Evolutionary conservation across 176 grass and related monocot species (phyloP).

Genomic region (Juncus inflexus): DNA sequence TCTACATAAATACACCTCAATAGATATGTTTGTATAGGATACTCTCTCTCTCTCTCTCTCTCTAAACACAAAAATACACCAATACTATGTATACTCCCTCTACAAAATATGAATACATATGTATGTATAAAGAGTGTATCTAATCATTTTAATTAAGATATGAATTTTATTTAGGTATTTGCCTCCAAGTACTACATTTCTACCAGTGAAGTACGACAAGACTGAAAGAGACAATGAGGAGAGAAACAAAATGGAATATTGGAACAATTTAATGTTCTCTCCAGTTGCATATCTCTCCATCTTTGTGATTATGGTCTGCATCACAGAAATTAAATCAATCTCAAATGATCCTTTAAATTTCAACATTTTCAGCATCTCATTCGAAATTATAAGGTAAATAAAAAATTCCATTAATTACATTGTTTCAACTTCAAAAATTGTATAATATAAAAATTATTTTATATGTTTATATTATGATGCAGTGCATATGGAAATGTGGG

Average conservation of each 20-base stretch:
- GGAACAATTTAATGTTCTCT: slow-evolving; percentile 39
- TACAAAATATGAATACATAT: neutral
- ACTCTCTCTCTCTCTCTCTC: too few relatives aligned
- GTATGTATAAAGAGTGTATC: neutral
- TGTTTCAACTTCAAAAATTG: too few relatives aligned
- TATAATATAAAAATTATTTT: too few relatives aligned
- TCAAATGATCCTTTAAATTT: slow-evolving; percentile 61
- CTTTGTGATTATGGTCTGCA: slow-evolving; percentile 50
- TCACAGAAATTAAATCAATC: slow-evolving; percentile 48
- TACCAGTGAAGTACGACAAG: slow-evolving; percentile 38
- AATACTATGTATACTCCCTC: too few relatives aligned
- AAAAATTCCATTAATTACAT: too few relatives aligned
- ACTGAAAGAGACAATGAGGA: neutral
- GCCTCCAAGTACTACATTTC: slow-evolving; percentile 53
- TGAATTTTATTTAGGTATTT: slow-evolving; percentile 49
- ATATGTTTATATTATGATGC: too few relatives aligned
- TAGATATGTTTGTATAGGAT: too few relatives aligned
- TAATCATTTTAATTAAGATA: neutral
- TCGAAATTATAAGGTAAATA: slow-evolving; percentile 58
- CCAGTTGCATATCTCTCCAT: slow-evolving; percentile 45
- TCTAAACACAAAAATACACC: too few relatives aligned
- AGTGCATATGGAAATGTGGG: too few relatives aligned
- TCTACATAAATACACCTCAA: too few relatives aligned
- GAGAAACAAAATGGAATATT: slow-evolving; percentile 26
- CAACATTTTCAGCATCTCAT: slow-evolving; percentile 42